Base-by-base conservation (phyloP, 192 early-diverging fungal genomes). In the Rhizoclosmatium sp. region DNA sequence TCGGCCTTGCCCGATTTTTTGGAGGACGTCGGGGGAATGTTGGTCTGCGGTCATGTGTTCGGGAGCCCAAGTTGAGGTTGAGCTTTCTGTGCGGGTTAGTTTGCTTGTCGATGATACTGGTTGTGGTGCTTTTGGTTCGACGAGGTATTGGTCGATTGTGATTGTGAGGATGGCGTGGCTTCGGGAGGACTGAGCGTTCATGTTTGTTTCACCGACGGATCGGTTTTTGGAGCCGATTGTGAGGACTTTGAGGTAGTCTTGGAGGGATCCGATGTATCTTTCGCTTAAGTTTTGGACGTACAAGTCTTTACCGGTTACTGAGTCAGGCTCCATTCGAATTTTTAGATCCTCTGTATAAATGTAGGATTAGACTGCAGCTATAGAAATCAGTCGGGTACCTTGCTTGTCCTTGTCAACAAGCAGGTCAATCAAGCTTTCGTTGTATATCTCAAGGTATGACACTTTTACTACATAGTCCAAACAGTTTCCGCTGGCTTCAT, bases 91-190 rank as follows among this genome's bases (percentile, higher is more conserved):
- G 44, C 40, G 84, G 82, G n/a, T 7, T 21, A n/a, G 21, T 16
- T 42, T 9, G 12, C 40, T 4, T 21, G 12, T 42, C 1, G 51
- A 54, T 65, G 62, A 23, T 65, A 21, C 5, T 42, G 41, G 7
- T 65, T 65, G 23, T 58, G 70, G 70, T 58, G 10, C 7, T 41
- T 39, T 51, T 59, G n/a, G 70, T 31, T 51, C 70, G 39, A 72
- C 70, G 19, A 72, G 69, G 10, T 78, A 80, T 46, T 91, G 91
- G 75, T 94, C 92, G 67, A 96, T 92, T 2, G 90, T 92, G 67
- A 96, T 80, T 56, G 92, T 93, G 58, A 94, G 81, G 7, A 95
- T 91, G 31, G 93, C 89, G 79, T 95, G 95, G 19, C 93, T 94
- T 5, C 95, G 90, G 56, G 72, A 77, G 19, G 82, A 84, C 0